Base-by-base conservation (phyloP, 2,329 filamentous ascomycete species). In the Dothiorella sarmentorum region DNA sequence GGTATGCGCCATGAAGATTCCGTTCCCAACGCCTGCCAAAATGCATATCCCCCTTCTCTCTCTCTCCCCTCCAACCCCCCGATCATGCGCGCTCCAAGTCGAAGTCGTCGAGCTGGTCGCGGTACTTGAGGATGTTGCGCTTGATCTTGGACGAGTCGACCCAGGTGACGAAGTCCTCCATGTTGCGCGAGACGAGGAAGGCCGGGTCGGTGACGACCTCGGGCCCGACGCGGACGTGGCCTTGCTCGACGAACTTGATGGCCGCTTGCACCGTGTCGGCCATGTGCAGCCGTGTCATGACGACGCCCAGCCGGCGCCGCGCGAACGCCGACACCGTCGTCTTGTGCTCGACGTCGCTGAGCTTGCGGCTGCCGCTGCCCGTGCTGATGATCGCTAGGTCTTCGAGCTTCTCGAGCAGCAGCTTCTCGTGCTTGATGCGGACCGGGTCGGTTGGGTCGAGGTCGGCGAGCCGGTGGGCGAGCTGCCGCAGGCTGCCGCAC, bases 161-260 rank as follows among this genome's bases (percentile, higher is more conserved):
- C 93, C 93, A 97, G 0, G 93, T 97, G 17, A 97, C 89, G 72
- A 95, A 96, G 76, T 97, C 93, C 76, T 97, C 93, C 82, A 96
- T 90, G 61, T 85, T 89, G 64, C 76, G 82, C 35, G 90, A 94
- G 7, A 97, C 91, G 56, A 97, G 75, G 68, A 91, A 97, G 0
- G 91, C 92, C 26, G 91, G 86, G 71, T 97, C 93, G 2, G 90
- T 95, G 24, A 97, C 83, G 1, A 92, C 89, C 69, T 97, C 91
- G 0, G 91, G 92, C 11, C 93, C 93, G 1, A 96, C 91, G 47
- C 93, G 82, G 3, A 97, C 91, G 71, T 97, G 92, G 6, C 93
- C 93, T 70, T 96, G 91, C 78, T 97, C 93, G 60, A 97, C 89
- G 74, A 96, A 88, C 66, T 90, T 91, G 7, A 85, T 89, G 3